Base-by-base conservation (phyloP, 73 alveolate genomes). In the Symbiodinium natans region DNA sequence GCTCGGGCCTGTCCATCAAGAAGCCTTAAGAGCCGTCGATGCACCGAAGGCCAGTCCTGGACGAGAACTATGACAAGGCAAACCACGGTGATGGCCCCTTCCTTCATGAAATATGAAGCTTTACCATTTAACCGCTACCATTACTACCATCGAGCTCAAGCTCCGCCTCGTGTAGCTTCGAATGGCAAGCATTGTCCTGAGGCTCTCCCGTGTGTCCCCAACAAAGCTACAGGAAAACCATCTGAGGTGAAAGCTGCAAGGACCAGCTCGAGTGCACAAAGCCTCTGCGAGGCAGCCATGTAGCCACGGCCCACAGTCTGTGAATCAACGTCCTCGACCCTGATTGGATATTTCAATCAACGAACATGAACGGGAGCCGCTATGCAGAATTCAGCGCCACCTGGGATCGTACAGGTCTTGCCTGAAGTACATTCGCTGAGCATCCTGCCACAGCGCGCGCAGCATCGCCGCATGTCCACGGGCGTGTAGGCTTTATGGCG, bases 11-110 rank as follows among this genome's bases (percentile, higher is more conserved):
- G 96, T 54, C 96, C 96, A 25, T 90, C 96, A 87, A 90, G 25
- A 40, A 90, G 96, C 21, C 96, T 82, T 21, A 90, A 39, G 17
- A 90, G 87, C 77, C 77, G 96, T 31, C 96, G 96, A 41, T 90
- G 96, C 23, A 73, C 87, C 25, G 77, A 68, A 6, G 96, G 96
- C 96, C 96, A 90, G n/a, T 90, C 96, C 96, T 90, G 29, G 17
- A 27, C n/a, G 23, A n/a, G n/a, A n/a, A n/a, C n/a, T 2, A 29
- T 48, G 63, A 48, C 17, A n/a, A n/a, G n/a, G n/a, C n/a, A n/a
- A n/a, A n/a, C n/a, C n/a, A n/a, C n/a, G n/a, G n/a, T n/a, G n/a
- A n/a, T n/a, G n/a, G n/a, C n/a, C n/a, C n/a, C n/a, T n/a, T n/a
- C n/a, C n/a, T n/a, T n/a, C n/a, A n/a, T n/a, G n/a, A n/a, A n/a